Conservation (phyloP, 2,329 filamentous ascomycete species). For the Neurospora crassa region DNA sequence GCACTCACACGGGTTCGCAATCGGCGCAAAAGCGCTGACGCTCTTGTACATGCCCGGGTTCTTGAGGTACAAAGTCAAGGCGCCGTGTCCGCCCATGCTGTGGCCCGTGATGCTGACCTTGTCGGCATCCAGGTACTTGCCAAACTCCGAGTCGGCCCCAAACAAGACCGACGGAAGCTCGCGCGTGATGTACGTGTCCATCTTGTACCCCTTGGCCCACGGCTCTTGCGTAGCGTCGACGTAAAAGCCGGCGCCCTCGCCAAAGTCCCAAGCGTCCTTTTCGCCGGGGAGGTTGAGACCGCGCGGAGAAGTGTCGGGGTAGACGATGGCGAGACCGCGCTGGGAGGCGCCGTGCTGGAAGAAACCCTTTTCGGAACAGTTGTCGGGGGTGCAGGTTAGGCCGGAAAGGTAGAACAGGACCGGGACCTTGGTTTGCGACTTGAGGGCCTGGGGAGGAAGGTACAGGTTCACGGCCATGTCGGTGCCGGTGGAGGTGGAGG, state of each 20-base stretch:
- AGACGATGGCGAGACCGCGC: conserved; percentile 83
- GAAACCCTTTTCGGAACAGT: conserved; percentile 76
- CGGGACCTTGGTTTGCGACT: conserved; percentile 54
- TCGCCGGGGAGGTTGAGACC: conserved; percentile 75
- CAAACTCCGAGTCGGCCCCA: conserved; percentile 47
- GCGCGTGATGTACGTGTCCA: conserved; percentile 86
- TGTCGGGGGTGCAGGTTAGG: conserved; percentile 88
- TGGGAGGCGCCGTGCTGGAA: conserved; percentile 75
- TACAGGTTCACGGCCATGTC: conserved; percentile 92
- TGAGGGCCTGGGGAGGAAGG: conserved; percentile 63
- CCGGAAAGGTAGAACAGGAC: conserved; percentile 90
- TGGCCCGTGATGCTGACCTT: conserved; percentile 84
- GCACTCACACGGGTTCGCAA: conserved; percentile 74
- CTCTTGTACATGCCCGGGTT: conserved; percentile 84
- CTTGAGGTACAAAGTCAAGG: conserved; percentile 83
- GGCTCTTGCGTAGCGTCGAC: conserved; percentile 71
- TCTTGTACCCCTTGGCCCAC: conserved; percentile 72
- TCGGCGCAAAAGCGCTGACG: conserved; percentile 84
- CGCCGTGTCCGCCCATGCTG: conserved; percentile 95
- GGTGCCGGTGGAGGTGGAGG: conserved; percentile 67
- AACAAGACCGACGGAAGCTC: conserved; percentile 80
- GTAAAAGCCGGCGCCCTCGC: conserved; percentile 88
- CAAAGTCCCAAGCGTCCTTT: conserved; percentile 86
- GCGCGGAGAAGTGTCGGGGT: conserved; percentile 88
- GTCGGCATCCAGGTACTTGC: conserved; percentile 53